These are phyloP conservation scores for Daldinia sp. DNA, from an alignment of 2,329 filamentous ascomycete genomes.

Conservation along the genomic window DNA sequence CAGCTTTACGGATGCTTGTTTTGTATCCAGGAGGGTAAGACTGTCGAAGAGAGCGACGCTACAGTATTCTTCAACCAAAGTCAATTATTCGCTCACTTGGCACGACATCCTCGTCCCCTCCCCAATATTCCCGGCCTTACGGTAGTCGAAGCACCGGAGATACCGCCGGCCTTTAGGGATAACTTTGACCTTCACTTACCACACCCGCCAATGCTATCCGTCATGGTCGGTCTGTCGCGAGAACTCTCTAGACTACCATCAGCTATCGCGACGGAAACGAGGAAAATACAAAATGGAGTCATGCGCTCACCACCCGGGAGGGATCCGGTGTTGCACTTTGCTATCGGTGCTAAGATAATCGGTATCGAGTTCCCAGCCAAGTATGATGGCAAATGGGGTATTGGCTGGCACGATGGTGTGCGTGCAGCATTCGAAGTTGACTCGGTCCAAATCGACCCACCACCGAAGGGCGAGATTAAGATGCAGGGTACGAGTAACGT, in stretches of 20 bases:
- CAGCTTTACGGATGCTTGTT: conserved; percentile 64
- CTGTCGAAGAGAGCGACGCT: conserved; percentile 61
- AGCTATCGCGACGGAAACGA: conserved; percentile 56
- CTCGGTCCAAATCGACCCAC: conserved; percentile 57
- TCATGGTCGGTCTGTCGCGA: conserved; percentile 51
- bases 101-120: conserved; percentile 62
- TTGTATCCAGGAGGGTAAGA: conserved; percentile 59
- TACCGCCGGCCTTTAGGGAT: conserved; percentile 53
- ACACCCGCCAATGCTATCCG: conserved; percentile 51
- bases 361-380: conserved; percentile 60
- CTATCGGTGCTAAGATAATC: conserved; percentile 58
- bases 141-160: conserved; percentile 55
- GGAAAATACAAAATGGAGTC: conserved; percentile 55
- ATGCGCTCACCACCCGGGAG: conserved; percentile 56
- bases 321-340: conserved; percentile 56
- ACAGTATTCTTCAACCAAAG: conserved; percentile 65
- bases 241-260: conserved; percentile 55
- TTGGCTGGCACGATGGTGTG: conserved; percentile 64
- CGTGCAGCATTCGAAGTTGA: conserved; percentile 61
- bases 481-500: conserved; percentile 57
- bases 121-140: conserved; percentile 58
- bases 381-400: conserved; percentile 64
- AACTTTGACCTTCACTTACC: conserved; percentile 64
- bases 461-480: conserved; percentile 56
- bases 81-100: conserved; percentile 61